Conservation (phyloP, 345 rosid species). For the Angophora floribunda region DNA sequence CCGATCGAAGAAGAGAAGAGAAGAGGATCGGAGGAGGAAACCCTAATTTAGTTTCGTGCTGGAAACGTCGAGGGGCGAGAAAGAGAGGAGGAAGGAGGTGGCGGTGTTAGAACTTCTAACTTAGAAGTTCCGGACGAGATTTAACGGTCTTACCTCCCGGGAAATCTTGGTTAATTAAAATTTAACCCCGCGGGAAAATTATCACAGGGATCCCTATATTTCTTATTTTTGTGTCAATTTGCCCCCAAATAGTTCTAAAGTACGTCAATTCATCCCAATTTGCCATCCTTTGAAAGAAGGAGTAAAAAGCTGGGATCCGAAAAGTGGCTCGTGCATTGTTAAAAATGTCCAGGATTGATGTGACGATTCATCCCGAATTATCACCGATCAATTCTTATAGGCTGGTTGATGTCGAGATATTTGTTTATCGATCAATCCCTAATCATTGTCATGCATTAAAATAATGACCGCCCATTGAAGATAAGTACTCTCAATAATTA, state of each 20-base stretch:
- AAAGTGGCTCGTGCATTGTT: background rate
- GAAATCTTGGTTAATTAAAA: background rate
- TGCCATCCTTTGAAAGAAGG: background rate
- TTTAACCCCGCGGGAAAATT: background rate
- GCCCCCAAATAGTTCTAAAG: background rate
- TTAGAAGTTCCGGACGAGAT: background rate
- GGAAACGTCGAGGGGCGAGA: background rate
- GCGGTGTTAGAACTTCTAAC: background rate
- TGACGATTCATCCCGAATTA: too few relatives aligned
- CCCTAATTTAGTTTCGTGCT: background rate
- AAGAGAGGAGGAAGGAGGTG: background rate
- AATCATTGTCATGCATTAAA: background rate
- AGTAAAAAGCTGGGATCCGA: background rate
- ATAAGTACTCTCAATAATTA: background rate
- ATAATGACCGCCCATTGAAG: background rate
- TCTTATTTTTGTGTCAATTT: background rate
- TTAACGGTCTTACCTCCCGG: background rate
- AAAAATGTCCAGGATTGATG: too few relatives aligned
- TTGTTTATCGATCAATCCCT: too few relatives aligned
- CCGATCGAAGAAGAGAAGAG: background rate
- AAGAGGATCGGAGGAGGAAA: background rate
- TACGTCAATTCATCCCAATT: background rate
- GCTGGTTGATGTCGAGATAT: background rate
- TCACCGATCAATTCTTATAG: background rate
- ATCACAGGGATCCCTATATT: background rate